Evolutionary conservation across 345 rosid species (phyloP).

Genomic region (Aurinia saxatilis): DNA sequence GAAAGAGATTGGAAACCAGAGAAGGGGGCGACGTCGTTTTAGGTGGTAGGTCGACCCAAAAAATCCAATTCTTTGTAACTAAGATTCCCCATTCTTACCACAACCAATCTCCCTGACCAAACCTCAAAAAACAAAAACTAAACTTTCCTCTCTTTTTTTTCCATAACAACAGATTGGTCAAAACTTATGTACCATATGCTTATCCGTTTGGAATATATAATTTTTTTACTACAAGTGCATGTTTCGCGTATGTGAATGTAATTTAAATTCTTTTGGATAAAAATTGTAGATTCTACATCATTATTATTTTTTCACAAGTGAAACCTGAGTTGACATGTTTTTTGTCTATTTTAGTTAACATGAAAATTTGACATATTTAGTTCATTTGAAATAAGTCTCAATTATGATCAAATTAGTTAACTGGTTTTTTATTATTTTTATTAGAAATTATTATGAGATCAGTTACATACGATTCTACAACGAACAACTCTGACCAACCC

Average conservation of each 20-base stretch:
- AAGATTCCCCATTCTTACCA: slow-evolving; percentile 34
- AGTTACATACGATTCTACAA: too few species aligned
- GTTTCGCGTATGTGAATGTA: neutral
- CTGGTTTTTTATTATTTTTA: too few species aligned
- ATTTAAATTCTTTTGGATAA: neutral
- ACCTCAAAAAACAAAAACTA: neutral
- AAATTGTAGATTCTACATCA: neutral
- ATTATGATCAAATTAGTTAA: too few species aligned
- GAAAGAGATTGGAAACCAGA: slow-evolving; percentile 14
- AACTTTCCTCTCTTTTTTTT: slow-evolving; percentile 25
- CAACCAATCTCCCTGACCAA: slow-evolving; percentile 30
- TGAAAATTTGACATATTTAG: neutral
- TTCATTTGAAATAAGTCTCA: neutral
- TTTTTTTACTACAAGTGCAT: neutral
- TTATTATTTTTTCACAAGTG: neutral
- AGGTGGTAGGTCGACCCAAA: slow-evolving; percentile 41
- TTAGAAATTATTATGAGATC: too few species aligned
- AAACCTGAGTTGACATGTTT: too few species aligned
- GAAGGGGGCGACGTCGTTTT: slow-evolving; percentile 59
- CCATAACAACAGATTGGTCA: slow-evolving; percentile 8
- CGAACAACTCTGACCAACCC: too few species aligned
- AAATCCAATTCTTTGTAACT: slow-evolving; percentile 45
- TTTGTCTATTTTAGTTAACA: neutral
- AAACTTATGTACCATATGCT: neutral
- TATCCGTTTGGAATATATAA: neutral